phyloP scores from a whole-genome alignment of 305 asterid genomes.

The Solanum aculeatissimum region DNA sequence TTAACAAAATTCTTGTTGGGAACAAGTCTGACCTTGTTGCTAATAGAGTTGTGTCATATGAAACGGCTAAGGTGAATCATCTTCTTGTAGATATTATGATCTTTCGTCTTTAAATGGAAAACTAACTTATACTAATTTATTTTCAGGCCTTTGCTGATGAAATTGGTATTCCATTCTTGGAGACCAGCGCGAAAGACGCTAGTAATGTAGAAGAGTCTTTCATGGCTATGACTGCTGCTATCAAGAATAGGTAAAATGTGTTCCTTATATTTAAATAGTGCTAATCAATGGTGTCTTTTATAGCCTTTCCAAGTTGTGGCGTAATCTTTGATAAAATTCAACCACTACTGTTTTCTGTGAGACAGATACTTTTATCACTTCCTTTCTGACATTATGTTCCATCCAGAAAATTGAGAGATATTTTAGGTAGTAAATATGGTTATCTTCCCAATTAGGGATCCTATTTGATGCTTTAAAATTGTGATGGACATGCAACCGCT shows the following conservation, averaged over 20 bases:
- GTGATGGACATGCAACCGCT: neutral
- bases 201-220: constrained; percentile 2
- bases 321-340: neutral
- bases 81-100: neutral
- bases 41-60: constrained; percentile 3
- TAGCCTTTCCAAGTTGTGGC: neutral
- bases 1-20: constrained; percentile 8
- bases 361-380: neutral
- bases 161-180: constrained; percentile 10
- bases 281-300: neutral
- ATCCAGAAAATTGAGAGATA: neutral
- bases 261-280: neutral
- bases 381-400: neutral
- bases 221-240: constrained; percentile 9
- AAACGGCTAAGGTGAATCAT: constrained; percentile 6
- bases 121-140: neutral
- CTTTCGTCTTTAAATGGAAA: neutral
- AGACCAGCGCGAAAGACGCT: constrained; percentile 11
- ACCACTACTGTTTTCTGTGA: neutral
- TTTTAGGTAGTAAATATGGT: neutral
- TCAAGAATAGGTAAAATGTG: constrained; percentile 2
- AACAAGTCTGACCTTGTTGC: constrained; percentile 6
- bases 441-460: neutral
- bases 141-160: constrained; percentile 11
- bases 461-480: neutral